Evolutionary conservation across 1,284 basidiomycete species (phyloP), one percentile per base, ranked within the genome.

Genomic region (Ganoderma meredithae): DNA sequence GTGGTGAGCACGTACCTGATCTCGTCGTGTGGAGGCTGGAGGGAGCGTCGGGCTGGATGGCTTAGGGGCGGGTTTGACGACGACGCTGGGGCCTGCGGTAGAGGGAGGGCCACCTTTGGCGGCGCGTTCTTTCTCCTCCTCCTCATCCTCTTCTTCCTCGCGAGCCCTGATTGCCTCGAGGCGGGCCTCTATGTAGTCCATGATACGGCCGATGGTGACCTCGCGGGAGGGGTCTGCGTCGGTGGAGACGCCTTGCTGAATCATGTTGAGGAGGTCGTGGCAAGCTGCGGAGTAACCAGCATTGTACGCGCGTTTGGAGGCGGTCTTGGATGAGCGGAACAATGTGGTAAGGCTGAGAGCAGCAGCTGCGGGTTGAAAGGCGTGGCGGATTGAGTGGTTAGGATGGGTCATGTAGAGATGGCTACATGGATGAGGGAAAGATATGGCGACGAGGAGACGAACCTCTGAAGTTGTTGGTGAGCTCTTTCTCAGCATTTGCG

Each of bases 401-500:
- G n/a, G 39, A 53, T 36, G 39, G 12, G 17, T 17, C 8, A 9
- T 25, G n/a, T 39, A 10, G 44, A 63, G 25, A 56, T 59, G 60
- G 27, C 53, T 13, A 49, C 41, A n/a, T 43, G 63, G 43, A 44
- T 31, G 59, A 56, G 63, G 22, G 27, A 44, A 47, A 52, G 12
- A 64, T 49, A 55, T 69, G 31, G 62, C 47, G 39, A 49, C 19
- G 62, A 64, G 39, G 9, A 27, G 27, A 72, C 76, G 31, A 69
- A 92, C 92, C 90, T 87, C 90, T 90, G 77, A 94, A 94, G 73
- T 93, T 90, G 77, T 92, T 90, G n/a, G 90, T 80, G 1, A 94
- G 83, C 36, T 93, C 91, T 72, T 89, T 90, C 81, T 94, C 92
- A 22, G 92, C 89, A 76, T 90, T 91, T 52, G 79, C 81, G 27